These are phyloP conservation scores for Cryptococcus sp. DNA, from an alignment of 1,284 basidiomycete genomes.

Conservation along the genomic window DNA sequence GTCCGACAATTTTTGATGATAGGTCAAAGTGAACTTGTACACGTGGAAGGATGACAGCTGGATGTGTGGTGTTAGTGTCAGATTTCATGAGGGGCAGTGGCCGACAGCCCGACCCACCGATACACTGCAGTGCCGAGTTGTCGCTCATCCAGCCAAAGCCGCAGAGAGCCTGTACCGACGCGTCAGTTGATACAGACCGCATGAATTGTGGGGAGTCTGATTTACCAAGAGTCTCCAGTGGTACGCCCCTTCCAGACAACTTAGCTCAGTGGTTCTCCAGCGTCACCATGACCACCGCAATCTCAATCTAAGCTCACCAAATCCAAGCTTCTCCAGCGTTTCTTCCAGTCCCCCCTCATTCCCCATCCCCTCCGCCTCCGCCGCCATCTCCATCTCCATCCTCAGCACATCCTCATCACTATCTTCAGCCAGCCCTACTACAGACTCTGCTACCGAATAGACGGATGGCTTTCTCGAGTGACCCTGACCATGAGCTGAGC, in stretches of 20 bases:
- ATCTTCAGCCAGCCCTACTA: conserved; percentile 37
- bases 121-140: conserved; percentile 47
- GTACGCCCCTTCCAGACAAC: conserved; percentile 58
- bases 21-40: conserved; percentile 77
- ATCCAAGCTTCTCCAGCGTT: conserved; percentile 83
- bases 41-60: conserved; percentile 86
- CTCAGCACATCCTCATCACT: conserved; percentile 49
- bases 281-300: conserved; percentile 11
- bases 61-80: conserved; percentile 2
- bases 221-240: conserved; percentile 71
- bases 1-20: conserved; percentile 34
- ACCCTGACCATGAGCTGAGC: neutral
- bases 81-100: neutral
- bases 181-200: neutral
- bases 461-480: conserved; percentile 10
- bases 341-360: conserved; percentile 65
- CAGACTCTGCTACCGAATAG: conserved; percentile 12
- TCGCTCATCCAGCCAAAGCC: conserved; percentile 69
- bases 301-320: conserved; percentile 58
- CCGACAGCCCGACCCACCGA: conserved; percentile 16
- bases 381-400: conserved; percentile 54
- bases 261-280: conserved; percentile 1
- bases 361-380: conserved; percentile 62
- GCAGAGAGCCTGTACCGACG: conserved; percentile 56
- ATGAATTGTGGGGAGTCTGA: neutral